Conservation (phyloP, 257 asterid genomes). For the Misopates orontium region DNA sequence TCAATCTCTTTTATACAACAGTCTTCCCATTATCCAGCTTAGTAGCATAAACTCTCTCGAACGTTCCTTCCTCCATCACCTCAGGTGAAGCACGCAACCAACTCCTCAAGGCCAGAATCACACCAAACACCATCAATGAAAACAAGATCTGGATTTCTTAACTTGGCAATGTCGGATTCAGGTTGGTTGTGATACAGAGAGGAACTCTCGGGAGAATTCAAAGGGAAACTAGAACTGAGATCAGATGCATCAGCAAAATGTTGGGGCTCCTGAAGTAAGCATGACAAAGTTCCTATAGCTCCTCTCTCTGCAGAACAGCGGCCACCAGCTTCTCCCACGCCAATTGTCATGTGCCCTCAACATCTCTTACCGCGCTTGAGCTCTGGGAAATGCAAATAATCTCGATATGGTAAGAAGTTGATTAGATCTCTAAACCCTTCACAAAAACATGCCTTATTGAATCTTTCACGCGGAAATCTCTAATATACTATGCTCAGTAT, state of each 20-base stretch:
- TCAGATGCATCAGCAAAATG: neutral
- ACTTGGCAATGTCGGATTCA: too few species aligned
- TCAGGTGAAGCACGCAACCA: slow-evolving; percentile 21
- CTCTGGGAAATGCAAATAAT: too few species aligned
- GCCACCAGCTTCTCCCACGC: slow-evolving; percentile 17
- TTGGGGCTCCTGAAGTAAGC: neutral
- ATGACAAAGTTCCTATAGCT: neutral
- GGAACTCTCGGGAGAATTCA: neutral
- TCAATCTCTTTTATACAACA: too few species aligned
- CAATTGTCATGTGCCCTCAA: neutral
- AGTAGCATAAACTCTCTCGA: neutral
- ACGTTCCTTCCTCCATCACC: slow-evolving; percentile 19
- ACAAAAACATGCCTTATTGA: too few species aligned
- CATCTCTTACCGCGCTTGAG: too few species aligned
- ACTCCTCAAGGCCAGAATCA: slow-evolving; percentile 9
- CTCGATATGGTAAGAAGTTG: too few species aligned
- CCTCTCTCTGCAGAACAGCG: slow-evolving; percentile 2
- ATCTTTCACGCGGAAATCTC: too few species aligned
- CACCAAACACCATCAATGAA: neutral
- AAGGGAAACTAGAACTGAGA: neutral
- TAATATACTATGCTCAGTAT: too few species aligned
- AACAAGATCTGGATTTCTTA: neutral
- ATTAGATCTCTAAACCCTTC: too few species aligned
- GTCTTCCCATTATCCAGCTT: too few species aligned
- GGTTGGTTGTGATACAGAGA: too few species aligned